phyloP scores from a whole-genome alignment of 2,329 filamentous ascomycete species.

The Stagonosporopsis vannaccii region DNA sequence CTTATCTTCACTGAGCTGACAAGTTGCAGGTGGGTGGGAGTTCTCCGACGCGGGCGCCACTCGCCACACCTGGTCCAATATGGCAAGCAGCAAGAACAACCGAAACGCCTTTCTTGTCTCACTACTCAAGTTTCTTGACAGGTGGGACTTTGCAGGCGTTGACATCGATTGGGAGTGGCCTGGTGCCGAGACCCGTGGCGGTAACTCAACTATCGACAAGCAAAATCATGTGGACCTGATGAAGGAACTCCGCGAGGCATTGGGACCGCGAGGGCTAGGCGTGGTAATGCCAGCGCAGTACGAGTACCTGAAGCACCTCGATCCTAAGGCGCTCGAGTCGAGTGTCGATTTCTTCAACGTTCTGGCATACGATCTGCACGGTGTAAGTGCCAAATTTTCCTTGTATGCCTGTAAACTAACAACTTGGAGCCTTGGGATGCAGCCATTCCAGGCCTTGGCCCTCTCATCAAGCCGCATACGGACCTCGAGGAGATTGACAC shows the following conservation, averaged over 20 bases:
- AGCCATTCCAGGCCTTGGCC: conserved; percentile 33
- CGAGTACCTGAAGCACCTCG: conserved; percentile 37
- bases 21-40: conserved; percentile 48
- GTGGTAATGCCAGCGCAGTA: conserved; percentile 38
- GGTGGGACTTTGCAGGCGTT: conserved; percentile 53
- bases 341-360: conserved; percentile 55
- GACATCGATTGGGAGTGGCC: conserved; percentile 58
- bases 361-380: conserved; percentile 59
- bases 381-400: conserved; percentile 25
- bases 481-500: conserved; percentile 58
- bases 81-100: conserved; percentile 39
- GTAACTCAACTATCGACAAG: conserved; percentile 44
- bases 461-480: conserved; percentile 50
- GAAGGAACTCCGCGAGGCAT: conserved; percentile 29
- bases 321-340: conserved; percentile 31
- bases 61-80: conserved; percentile 46
- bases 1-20: not conserved
- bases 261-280: conserved; percentile 31
- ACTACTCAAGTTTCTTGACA: conserved; percentile 51
- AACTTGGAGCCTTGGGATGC: conserved; percentile 19
- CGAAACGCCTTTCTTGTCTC: conserved; percentile 49
- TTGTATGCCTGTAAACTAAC: not conserved
- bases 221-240: conserved; percentile 32
- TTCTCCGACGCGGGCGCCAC: conserved; percentile 41
- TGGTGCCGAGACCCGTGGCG: conserved; percentile 44